Base-by-base conservation (phyloP, 345 rosid species). In the Schrenkiella parvula region DNA sequence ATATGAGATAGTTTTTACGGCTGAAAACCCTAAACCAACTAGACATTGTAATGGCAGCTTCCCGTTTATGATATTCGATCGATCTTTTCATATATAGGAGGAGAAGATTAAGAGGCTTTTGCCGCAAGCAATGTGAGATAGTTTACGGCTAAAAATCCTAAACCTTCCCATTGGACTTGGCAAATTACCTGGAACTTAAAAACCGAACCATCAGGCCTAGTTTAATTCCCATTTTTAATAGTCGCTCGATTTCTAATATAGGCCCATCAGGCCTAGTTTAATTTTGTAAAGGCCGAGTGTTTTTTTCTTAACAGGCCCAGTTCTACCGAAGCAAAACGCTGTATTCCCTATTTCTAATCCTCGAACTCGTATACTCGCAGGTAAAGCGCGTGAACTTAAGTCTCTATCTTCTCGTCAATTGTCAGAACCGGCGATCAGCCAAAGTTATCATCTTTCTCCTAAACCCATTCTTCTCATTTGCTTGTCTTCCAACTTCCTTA, bases 361-460 rank as follows among this genome's bases (percentile, higher is more conserved):
- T 39, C 2, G 18, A 67, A 39, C 41, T 66, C 61, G 58, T n/a
- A 10, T 38, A 66, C 62, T 67, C 54, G 73, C 54, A 31, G n/a
- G 1, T 4, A 42, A 9, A 68, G 73, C 55, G 73, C 73, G 73
- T 68, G 73, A 2, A 68, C 3, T 6, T 14, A 3, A 19, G 32
- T 68, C 43, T 21, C 55, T 55, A 68, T 68, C 73, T 68, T 35
- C 32, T 56, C n/a, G 65, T 69, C 73, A 56, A 56, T 44, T 34
- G 32, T 44, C 47, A 32, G 14, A 46, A 10, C 14, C 44, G 11
- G 54, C 56, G 74, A 70, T 70, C 59, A 46, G 34, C 48, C 38
- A 12, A 59, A 58, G 58, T 59, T 70, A 70, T 70, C 74, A 70
- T 70, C 74, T 48, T 48, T 47, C 48, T 44, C 57, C 2, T n/a